Base-by-base conservation (phyloP, 306 rosid species). In the Glycine tomentella region DNA sequence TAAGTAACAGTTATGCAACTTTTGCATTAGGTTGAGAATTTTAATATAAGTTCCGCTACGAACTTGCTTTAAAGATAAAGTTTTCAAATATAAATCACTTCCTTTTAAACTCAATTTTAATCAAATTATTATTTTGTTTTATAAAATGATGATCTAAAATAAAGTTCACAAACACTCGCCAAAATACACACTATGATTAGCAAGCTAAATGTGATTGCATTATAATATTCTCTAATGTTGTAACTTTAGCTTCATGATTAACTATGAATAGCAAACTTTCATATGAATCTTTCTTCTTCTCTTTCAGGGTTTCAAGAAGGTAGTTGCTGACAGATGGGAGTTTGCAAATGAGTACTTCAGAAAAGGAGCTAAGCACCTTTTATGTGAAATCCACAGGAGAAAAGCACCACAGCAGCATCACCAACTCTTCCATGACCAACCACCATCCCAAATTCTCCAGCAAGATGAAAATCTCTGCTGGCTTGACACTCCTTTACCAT, bases 311-410 rank as follows among this genome's bases (percentile, higher is more conserved):
- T 91, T 91, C 86, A 91, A 89, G 81, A 91, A 91, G 82, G 82
- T 87, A 33, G 95, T 87, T 25, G 86, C 92, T 52, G 92, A 91
- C 53, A 85, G 92, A 72, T 91, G 95, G 95, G 95, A 91, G 67
- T 91, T 91, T 45, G 89, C 92, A 38, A 87, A 91, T 71, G 92
- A 91, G 77, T 78, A 78, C 67, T 91, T 91, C 87, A 91, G 76
- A 59, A 91, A 79, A 89, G 95, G 95, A 78, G 87, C 86, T 8
- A 87, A 81, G 56, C 87, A 87, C 61, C 83, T 89, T n/a, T 53
- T 91, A 7, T 82, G 81, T 48, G 89, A 86, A 80, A 91, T 91
- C 63, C 92, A 91, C 45, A 89, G 95, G 44, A 89, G 95, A 70
- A 91, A 88, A 79, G 57, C 88, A 55, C 72, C 86, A 49, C 90